Evolutionary conservation across 352 stramenopile species (phyloP), one percentile per base, ranked within the genome.

Genomic region (Globisporangium solare): DNA sequence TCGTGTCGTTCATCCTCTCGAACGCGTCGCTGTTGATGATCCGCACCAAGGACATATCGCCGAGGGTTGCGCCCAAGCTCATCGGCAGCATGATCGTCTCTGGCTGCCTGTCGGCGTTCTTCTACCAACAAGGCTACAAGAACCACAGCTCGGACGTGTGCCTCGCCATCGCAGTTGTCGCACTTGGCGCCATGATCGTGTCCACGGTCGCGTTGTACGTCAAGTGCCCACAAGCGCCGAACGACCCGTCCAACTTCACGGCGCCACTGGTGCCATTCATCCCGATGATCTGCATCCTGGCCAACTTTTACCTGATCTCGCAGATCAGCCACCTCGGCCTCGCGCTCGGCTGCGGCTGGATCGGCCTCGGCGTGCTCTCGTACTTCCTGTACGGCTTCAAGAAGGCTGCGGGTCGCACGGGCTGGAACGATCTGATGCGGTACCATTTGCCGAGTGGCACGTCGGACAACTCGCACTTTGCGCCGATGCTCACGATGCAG

Each of bases 1-100:
- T 96, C 46, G 63, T 94, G 56, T 89, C 80, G 24, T 95, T 96
- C 65, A 89, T 89, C 60, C 68, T 94, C 49, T 73, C 86, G n/a
- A 93, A 94, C 56, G 60, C 73, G 17, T 79, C 81, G 51, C 67
- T 94, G 6, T 58, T 88, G 10, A 62, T 94, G 41, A 60, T 83
- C 14, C 81, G 83, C 53, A 86, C 69, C 47, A 71, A 72, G 51
- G 64, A 79, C 8, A 56, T 68, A 42, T 89, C 79, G 24, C 78
- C 82, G 11, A 64, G 49, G 31, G 39, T 82, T 18, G 61, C 74
- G 1, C 59, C 74, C 15, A 63, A 55, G 20, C 55, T 80, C 47
- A 67, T 76, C 7, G 65, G 49, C 3, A 51, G 52, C 12, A 67
- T 87, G 10, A 63, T 86, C 35, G 66, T 76, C 27, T 58, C 51